Conservation (phyloP, 805 yeast species). For the Saccharomycopsis oosterbeekiorum region DNA sequence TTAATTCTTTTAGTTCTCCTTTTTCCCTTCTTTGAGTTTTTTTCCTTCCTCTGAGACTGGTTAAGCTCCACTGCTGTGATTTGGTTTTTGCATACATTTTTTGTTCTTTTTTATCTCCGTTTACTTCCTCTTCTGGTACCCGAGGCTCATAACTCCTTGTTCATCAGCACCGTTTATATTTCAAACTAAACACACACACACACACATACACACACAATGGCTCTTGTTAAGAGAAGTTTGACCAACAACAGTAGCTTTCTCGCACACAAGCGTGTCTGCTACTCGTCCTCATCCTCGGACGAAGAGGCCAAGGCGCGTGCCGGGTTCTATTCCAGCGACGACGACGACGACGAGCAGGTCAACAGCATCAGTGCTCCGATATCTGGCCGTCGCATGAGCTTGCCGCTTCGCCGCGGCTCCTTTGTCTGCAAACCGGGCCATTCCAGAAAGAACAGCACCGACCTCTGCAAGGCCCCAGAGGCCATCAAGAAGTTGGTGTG, state of each 20-base stretch:
- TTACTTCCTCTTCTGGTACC: not conserved
- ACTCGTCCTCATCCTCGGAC: conserved; percentile 14
- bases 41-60: not conserved
- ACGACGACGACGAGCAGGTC: conserved; percentile 4
- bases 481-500: conserved; percentile 6
- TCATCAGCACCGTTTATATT: not conserved
- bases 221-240: conserved; percentile 3
- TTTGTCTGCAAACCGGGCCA: conserved; percentile 10
- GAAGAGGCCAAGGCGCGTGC: conserved; percentile 5
- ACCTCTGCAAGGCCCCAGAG: not conserved
- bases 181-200: not conserved
- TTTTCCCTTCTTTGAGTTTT: not conserved
- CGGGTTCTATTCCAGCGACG: conserved; percentile 6
- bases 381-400: conserved; percentile 8
- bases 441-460: not conserved
- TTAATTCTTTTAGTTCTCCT: not conserved
- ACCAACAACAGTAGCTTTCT: not conserved
- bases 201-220: conserved; percentile 2
- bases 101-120: not conserved
- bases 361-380: not conserved
- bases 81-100: not conserved
- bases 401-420: conserved; percentile 5
- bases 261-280: conserved; percentile 11
- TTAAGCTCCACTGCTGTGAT: not conserved
- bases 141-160: not conserved